A percentile compares a stretch with the other conserved stretches of the same genome.
phyloP scores from a whole-genome alignment of 164 flowering plant species.

The Chimonanthus salicifolius region DNA sequence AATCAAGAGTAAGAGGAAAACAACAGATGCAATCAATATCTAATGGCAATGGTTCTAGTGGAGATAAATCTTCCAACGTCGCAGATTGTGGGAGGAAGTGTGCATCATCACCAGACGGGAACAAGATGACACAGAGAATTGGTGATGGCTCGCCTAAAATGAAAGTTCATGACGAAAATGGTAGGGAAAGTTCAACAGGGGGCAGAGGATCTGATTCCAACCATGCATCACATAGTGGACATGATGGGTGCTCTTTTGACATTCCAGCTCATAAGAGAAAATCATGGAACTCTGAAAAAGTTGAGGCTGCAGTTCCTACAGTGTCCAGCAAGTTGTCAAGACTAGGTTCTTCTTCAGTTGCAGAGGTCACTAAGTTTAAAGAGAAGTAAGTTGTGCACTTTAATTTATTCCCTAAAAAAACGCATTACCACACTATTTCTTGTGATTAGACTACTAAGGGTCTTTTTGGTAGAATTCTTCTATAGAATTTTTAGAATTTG shows the following conservation, averaged over 20 bases:
- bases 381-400: conserved; percentile 40
- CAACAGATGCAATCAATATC: conserved; percentile 10
- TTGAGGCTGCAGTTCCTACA: conserved; percentile 1
- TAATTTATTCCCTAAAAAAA: no score
- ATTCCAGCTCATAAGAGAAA: conserved; percentile 47
- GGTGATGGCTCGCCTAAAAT: conserved; percentile 12
- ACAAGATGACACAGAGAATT: conserved; percentile 19
- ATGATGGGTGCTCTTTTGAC: conserved; percentile 16
- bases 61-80: conserved; percentile 12
- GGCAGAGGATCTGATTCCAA: conserved; percentile 16
- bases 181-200: conserved; percentile 8
- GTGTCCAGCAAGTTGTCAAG: conserved; percentile 37
- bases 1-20: conserved; percentile 17
- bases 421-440: no score
- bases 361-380: conserved; percentile 40
- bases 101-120: conserved; percentile 19
- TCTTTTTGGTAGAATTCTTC: no score
- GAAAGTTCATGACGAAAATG: conserved; percentile 21
- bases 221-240: conserved; percentile 17
- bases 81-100: conserved; percentile 10
- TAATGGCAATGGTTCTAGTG: conserved; percentile 21
- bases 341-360: conserved; percentile 35
- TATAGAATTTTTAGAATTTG: no score
- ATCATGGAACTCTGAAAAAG: conserved; percentile 13
- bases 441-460: background rate